Base-by-base conservation (phyloP, 176 grass and related monocot species). In the Musa troglodytarum region DNA sequence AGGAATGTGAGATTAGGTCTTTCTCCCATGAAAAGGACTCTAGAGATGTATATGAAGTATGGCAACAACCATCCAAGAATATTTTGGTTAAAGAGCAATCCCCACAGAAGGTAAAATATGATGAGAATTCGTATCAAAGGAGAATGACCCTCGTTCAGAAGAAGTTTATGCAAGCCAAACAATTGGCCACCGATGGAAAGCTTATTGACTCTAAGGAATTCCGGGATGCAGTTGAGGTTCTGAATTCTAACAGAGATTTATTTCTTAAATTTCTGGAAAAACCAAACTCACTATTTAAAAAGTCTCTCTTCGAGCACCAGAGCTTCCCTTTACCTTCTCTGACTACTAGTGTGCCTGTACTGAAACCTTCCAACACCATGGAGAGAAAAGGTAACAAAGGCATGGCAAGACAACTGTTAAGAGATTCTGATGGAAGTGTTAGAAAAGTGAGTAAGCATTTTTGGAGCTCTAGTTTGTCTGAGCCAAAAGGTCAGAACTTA, bases 191-290 rank as follows among this genome's bases (percentile, higher is more conserved):
- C 0, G 89, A 92, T 24, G 95, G 91, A 69, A 99, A 99, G 49
- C 85, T 99, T 78, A 83, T 87, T 76, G 88, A 92, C n/a, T 89
- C 95, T 2, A 91, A 89, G 77, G 90, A 99, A 61, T 92, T 99
- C 79, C 95, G 92, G 69, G 90, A 99, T 78, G 84, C 95, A 20
- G 51, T 99, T 34, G 90, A 99, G 79, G 88, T 94, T 86, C 50
- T 99, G 66, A 99, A 91, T 83, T 94, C 90, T 52, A 99, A 99
- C 74, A 94, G 80, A 82, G 95, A 99, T 52, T 55, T 99, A 29
- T 99, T 99, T 69, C 74, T 99, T 49, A 91, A 94, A 82, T 94
- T 99, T 76, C 84, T 99, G 0, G 95, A 94, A 69, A 91, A 99
- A 63, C 88, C 88, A 65, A 89, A 86, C 77, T 82, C 84, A 0